Conservation (phyloP, 225 moss, liverwort and hornwort genomes). For the Polytrichum formosum region DNA sequence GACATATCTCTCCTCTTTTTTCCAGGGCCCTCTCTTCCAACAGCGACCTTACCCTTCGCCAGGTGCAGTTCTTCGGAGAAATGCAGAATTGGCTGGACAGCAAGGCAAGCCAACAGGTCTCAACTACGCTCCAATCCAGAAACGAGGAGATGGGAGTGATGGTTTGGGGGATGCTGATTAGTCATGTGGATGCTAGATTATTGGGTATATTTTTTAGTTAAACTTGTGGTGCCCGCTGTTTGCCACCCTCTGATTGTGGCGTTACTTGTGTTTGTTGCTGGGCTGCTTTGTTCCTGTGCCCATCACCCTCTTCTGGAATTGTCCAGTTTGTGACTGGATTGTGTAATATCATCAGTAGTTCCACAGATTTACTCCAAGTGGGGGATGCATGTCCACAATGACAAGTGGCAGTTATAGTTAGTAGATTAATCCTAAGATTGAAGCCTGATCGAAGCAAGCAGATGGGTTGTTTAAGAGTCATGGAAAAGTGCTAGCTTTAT, state of each 20-base stretch:
- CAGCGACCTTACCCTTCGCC: constrained; percentile 99
- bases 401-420: too few species aligned
- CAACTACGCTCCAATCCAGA: constrained; percentile 67
- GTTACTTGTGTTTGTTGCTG: neutral
- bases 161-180: constrained; percentile 97
- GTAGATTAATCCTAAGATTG: too few species aligned
- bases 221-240: too few species aligned
- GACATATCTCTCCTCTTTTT: constrained; percentile 1
- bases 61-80: constrained; percentile 79
- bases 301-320: neutral
- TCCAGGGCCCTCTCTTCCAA: constrained; percentile 92
- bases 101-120: constrained; percentile 61
- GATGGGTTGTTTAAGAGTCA: too few species aligned
- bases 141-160: constrained; percentile 97
- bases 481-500: too few species aligned
- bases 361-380: neutral
- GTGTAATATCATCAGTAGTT: neutral
- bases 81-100: constrained; percentile 87
- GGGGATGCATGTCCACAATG: too few species aligned
- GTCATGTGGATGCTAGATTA: constrained; percentile 26
- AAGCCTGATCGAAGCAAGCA: too few species aligned
- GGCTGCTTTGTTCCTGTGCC: neutral
- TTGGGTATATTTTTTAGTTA: too few species aligned
- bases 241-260: too few species aligned
- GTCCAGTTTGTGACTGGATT: neutral